Conservation (phyloP, 768 basidiomycete genomes). For the Amanita jacksonii region DNA sequence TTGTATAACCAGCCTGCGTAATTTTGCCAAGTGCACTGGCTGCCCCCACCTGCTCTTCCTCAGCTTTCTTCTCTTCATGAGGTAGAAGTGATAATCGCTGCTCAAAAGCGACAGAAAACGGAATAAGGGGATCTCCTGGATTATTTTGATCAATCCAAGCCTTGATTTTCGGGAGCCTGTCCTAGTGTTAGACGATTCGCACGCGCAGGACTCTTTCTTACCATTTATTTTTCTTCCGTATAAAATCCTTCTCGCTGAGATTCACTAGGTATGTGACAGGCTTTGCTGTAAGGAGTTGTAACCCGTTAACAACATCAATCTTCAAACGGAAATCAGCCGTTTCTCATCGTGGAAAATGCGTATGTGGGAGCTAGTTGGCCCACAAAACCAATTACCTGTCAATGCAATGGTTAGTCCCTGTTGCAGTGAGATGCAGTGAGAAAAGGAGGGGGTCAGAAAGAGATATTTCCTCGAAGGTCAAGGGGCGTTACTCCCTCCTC, state of each 20-base stretch:
- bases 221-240: constrained; percentile 99
- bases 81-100: constrained; percentile 66
- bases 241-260: constrained; percentile 87
- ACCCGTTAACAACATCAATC: constrained; percentile 86
- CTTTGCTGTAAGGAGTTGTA: constrained; percentile 91
- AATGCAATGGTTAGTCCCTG: background rate
- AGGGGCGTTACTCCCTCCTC: constrained; percentile 92
- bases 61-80: constrained; percentile 66
- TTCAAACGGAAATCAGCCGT: constrained; percentile 23
- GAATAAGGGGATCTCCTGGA: constrained; percentile 91
- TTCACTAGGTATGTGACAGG: constrained; percentile 98
- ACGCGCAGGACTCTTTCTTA: constrained; percentile 14
- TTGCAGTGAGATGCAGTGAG: constrained; percentile 14
- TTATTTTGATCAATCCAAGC: constrained; percentile 96
- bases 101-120: constrained; percentile 93
- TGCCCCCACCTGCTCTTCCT: constrained; percentile 69
- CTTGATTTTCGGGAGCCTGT: constrained; percentile 92
- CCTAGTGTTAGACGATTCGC: background rate
- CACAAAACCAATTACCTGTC: constrained; percentile 8
- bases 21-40: constrained; percentile 81
- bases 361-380: background rate
- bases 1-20: constrained; percentile 86
- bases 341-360: constrained; percentile 3
- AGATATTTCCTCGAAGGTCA: constrained; percentile 50
- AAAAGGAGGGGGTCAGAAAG: no score